Base-by-base conservation (phyloP, 1,284 basidiomycete genomes). In the Rhodotorula mucilaginosa region DNA sequence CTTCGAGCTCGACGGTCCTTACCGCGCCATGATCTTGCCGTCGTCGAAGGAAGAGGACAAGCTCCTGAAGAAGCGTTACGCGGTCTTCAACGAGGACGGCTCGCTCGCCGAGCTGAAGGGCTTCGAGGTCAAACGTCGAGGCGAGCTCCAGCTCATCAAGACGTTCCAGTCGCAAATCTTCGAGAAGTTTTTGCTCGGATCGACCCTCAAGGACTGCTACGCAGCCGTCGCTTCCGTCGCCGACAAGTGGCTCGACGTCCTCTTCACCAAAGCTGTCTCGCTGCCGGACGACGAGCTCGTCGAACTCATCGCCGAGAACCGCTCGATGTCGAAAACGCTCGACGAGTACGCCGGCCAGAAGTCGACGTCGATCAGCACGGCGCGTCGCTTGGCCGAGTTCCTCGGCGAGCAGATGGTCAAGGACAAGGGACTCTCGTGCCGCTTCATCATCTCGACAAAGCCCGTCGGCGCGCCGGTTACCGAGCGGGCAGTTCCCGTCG, bases 11-110 rank as follows among this genome's bases (percentile, higher is more conserved):
- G 97, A 99, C 79, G 97, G 97, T 1, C 97, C 97, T 0, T 99
- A 99, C 84, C 92, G 89, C 77, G 97, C 97, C 12, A 99, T 99
- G 97, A 98, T 99, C 78, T 86, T 99, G 44, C 97, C 97, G 3
- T 97, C 94, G 12, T 99, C 96, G 5, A 99, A 99, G 80, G 97
- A 99, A 82, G 97, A 99, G 82, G 97, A 99, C 82, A 99, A 99
- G 81, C 82, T 99, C 74, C 84, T 99, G 79, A 99, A 99, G 85
- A 99, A 99, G 82, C 91, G 97, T 61, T 99, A 99, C 78, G 97
- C 97, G 7, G 97, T 99, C n/a, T 99, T 99, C 85, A 96, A 99
- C 79, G 92, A 94, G 75, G 96, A 99, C 79, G 97, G 97, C 2
- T 92, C 91, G 21, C 86, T 99, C 3, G 97, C 97, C 3, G 97